Evolutionary conservation across 176 grass and related monocot genomes (phyloP).

Genomic region (Dendrocalamus sinicus): DNA sequence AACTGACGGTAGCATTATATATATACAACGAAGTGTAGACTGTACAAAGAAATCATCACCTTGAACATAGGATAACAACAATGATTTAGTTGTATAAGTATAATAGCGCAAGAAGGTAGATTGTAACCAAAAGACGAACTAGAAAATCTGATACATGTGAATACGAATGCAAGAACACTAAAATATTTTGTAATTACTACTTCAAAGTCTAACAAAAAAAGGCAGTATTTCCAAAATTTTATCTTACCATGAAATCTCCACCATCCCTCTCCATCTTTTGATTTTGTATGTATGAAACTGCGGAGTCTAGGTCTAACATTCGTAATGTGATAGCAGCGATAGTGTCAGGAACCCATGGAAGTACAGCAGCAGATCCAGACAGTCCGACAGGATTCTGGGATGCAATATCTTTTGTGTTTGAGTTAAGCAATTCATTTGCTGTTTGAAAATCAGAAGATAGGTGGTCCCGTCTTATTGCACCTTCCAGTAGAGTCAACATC

Average conservation of each 20-base stretch:
- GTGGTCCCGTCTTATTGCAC: slow-evolving; percentile 71
- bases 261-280: slow-evolving; percentile 73
- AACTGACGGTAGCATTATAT: background rate
- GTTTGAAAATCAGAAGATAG: slow-evolving; percentile 89
- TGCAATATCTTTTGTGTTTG: slow-evolving; percentile 38
- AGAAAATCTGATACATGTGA: slow-evolving; percentile 8
- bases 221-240: slow-evolving; percentile 19
- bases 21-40: background rate
- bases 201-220: slow-evolving; percentile 14
- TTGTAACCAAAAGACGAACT: background rate
- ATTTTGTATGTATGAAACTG: slow-evolving; percentile 69
- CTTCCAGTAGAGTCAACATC: slow-evolving; percentile 84
- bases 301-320: slow-evolving; percentile 82
- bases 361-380: slow-evolving; percentile 68
- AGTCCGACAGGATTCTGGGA: slow-evolving; percentile 40
- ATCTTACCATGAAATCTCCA: slow-evolving; percentile 68
- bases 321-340: slow-evolving; percentile 75
- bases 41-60: slow-evolving; percentile 32
- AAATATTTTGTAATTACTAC: slow-evolving; percentile 14
- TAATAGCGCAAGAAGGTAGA: background rate
- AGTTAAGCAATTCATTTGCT: slow-evolving; percentile 71
- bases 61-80: slow-evolving; percentile 13
- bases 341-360: slow-evolving; percentile 95
- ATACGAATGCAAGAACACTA: slow-evolving; percentile 15
- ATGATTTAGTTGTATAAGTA: slow-evolving; percentile 20